Evolutionary conservation across 441 rosid genomes (phyloP).

Genomic region (Erodium texanum): DNA sequence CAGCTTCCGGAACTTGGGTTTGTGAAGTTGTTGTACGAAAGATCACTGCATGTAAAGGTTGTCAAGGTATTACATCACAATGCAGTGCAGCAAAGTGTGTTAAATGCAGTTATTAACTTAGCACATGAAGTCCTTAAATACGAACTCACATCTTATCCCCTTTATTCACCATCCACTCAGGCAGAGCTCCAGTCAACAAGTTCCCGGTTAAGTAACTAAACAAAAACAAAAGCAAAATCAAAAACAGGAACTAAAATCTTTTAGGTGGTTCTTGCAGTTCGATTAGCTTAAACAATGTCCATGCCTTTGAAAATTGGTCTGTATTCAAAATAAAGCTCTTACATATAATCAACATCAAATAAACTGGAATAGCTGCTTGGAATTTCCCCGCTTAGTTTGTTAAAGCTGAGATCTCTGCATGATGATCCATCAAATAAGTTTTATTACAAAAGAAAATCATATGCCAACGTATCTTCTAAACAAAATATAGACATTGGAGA

Average conservation of each 20-base stretch:
- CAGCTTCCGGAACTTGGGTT: constrained; percentile 14
- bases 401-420: constrained; percentile 62
- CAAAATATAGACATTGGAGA: background rate
- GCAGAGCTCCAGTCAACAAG: constrained; percentile 37
- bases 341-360: constrained; percentile 24
- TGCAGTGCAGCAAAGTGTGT: background rate
- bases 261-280: too few relatives aligned
- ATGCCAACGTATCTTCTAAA: too few relatives aligned
- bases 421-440: constrained; percentile 7
- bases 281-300: background rate
- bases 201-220: constrained; percentile 52
- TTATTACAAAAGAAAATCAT: too few relatives aligned
- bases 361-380: constrained; percentile 24
- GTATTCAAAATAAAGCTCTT: constrained; percentile 15
- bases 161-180: constrained; percentile 29
- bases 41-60: constrained; percentile 35
- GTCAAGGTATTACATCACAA: background rate
- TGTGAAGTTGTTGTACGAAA: constrained; percentile 46
- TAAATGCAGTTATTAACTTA: background rate
- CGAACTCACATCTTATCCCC: constrained; percentile 31
- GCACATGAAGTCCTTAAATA: background rate
- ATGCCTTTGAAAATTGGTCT: too few relatives aligned
- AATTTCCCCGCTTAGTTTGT: constrained; percentile 45
- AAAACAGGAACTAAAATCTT: background rate
- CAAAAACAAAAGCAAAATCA: background rate